phyloP scores from a whole-genome alignment of 2,329 filamentous ascomycete species.

The Aspergillus uvarum region DNA sequence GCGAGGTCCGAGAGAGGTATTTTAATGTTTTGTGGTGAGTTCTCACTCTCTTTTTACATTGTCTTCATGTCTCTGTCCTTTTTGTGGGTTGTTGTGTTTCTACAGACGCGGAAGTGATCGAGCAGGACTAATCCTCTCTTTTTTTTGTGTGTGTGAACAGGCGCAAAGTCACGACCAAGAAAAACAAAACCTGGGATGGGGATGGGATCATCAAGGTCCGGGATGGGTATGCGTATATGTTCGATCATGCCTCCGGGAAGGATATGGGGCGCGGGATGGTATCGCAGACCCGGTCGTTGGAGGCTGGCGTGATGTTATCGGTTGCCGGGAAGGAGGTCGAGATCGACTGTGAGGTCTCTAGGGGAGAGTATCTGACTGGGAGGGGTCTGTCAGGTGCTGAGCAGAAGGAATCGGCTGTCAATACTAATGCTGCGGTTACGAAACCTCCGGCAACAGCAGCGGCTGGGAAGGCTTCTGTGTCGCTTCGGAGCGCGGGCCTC shows the following conservation, averaged over 20 bases:
- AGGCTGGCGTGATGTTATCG: constrained; percentile 61
- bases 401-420: constrained; percentile 18
- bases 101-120: too few species aligned
- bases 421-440: too few species aligned
- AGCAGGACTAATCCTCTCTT: background rate
- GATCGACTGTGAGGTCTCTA: constrained; percentile 61
- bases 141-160: constrained; percentile 34
- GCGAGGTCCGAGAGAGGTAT: constrained; percentile 24
- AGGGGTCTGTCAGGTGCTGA: constrained; percentile 25
- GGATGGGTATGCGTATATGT: constrained; percentile 59
- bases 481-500: constrained; percentile 15
- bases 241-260: constrained; percentile 59
- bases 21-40: constrained; percentile 51
- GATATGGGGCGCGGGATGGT: constrained; percentile 58
- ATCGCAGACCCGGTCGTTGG: constrained; percentile 53
- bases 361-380: constrained; percentile 55
- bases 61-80: too few species aligned
- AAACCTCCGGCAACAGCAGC: constrained; percentile 14
- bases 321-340: constrained; percentile 69
- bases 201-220: constrained; percentile 64
- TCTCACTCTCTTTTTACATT: too few species aligned
- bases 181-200: constrained; percentile 76
- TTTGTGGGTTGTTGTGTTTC: too few species aligned
- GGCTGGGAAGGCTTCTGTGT: constrained; percentile 20
- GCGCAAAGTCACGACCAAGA: constrained; percentile 69